A percentile compares a stretch with the other conserved stretches of the same genome.
These are phyloP conservation scores for Cystobasidium onofrii DNA, from an alignment of 768 basidiomycete species.

Conservation along the genomic window DNA sequence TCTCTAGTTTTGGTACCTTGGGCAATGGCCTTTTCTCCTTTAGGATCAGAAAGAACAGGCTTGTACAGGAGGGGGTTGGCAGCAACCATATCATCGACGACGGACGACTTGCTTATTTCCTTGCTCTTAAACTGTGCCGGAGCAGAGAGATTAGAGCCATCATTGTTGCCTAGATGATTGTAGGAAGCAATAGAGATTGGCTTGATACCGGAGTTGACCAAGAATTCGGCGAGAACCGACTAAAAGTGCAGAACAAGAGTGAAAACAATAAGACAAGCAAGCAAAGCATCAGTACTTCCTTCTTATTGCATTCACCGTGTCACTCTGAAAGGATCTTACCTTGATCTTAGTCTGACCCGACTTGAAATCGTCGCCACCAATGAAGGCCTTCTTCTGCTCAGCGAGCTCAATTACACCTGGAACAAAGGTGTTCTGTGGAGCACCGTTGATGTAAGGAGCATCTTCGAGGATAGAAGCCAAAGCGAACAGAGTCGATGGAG, in stretches of 20 bases:
- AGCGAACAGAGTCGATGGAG: slow-evolving; percentile 90
- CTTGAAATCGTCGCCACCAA: slow-evolving; percentile 96
- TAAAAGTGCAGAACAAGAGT: slow-evolving; percentile 50
- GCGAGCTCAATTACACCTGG: slow-evolving; percentile 89
- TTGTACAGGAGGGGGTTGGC: slow-evolving; percentile 73
- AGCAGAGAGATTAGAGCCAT: slow-evolving; percentile 81
- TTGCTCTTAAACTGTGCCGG: slow-evolving; percentile 94
- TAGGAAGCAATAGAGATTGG: slow-evolving; percentile 93
- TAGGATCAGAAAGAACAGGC: slow-evolving; percentile 48
- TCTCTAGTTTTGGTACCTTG: slow-evolving; percentile 50
- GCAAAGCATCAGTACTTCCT: not conserved
- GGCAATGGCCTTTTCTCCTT: slow-evolving; percentile 22
- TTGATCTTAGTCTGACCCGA: slow-evolving; percentile 68
- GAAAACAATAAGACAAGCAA: not conserved
- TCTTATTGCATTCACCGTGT: too few relatives aligned
- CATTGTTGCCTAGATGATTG: slow-evolving; percentile 98
- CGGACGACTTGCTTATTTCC: slow-evolving; percentile 78
- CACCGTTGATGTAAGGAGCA: slow-evolving; percentile 79
- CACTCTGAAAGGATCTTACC: too few relatives aligned
- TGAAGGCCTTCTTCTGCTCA: slow-evolving; percentile 79
- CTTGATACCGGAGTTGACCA: slow-evolving; percentile 97
- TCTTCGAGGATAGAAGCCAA: slow-evolving; percentile 92
- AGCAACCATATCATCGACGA: slow-evolving; percentile 81
- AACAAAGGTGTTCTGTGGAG: slow-evolving; percentile 98
- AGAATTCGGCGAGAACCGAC: slow-evolving; percentile 92